Conservation (phyloP, 2,329 filamentous ascomycete species). For the Epichloe sp. region DNA sequence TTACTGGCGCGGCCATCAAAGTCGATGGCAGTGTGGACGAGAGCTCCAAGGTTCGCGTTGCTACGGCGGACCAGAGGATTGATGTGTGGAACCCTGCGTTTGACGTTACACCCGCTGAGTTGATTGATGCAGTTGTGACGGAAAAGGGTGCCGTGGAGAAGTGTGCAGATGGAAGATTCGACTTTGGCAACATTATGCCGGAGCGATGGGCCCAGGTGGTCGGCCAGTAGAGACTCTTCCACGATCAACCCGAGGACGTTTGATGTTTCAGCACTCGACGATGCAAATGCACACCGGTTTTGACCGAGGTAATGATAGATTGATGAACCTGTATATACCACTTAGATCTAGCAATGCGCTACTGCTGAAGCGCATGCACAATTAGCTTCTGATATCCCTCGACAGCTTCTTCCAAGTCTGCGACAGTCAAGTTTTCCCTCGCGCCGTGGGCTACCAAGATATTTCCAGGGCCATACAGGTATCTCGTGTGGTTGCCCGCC, state of each 20-base stretch:
- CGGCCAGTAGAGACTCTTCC: neutral
- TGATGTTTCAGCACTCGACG: neutral
- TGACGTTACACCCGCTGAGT: conserved; percentile 76
- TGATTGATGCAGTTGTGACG: conserved; percentile 91
- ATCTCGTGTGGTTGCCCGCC: conserved; percentile 50
- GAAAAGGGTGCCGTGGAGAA: conserved; percentile 82
- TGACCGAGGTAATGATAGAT: neutral
- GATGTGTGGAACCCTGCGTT: conserved; percentile 95
- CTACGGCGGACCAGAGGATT: conserved; percentile 66
- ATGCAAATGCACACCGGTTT: neutral
- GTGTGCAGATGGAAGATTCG: conserved; percentile 55
- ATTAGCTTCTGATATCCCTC: conserved; percentile 65
- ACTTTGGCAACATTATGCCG: conserved; percentile 43
- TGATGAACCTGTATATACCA: neutral
- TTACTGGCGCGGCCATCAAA: conserved; percentile 62
- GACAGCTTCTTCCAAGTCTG: conserved; percentile 65
- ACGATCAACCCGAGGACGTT: neutral
- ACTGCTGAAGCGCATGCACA: conserved; percentile 34
- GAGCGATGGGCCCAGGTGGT: conserved; percentile 35
- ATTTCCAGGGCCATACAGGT: conserved; percentile 54
- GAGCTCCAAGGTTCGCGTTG: conserved; percentile 54
- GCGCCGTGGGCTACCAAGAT: conserved; percentile 84
- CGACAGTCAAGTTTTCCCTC: conserved; percentile 64
- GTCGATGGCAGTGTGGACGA: conserved; percentile 51
- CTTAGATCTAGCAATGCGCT: neutral